Base-by-base conservation (phyloP, 73 alveolate species). In the Paramecium tetraurelia region DNA sequence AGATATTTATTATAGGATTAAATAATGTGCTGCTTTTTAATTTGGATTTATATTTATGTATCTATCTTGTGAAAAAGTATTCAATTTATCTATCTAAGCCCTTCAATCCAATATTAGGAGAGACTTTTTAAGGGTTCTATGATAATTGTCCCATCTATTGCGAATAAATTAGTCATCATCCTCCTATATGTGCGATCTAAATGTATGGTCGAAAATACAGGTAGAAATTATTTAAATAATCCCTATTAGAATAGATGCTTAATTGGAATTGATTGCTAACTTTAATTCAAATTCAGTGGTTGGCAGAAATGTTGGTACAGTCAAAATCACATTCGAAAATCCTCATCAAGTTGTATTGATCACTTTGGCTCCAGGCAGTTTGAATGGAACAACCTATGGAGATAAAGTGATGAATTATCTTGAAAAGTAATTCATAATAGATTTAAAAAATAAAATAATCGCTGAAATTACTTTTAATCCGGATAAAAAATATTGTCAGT, bases 71-170 rank as follows among this genome's bases (percentile, higher is more conserved):
- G 92, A 92, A 59, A 96, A 75, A 75, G 87, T 75, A 75, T 33
- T 14, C 5, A 36, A 36, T 14, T 33, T 29, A 3, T 31, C 11
- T 29, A 31, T 9, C 5, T 2, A 14, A 96, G 94, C 98, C 99
- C 2, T 96, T 96, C 93, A 96, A 95, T 85, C 99, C 99, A 14
- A 95, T 96, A 72, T 68, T 96, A 16, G 99, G 99, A 12, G 99
- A 96, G 83, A 96, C 99, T 31, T 96, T 48, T 92, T 92, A 96
- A 89, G 97, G 97, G 10, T 89, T 70, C 48, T 33, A 92, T 27
- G 99, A 97, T 31, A 77, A 76, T 29, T 58, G 90, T 53, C 96
- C 92, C 2, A 44, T 70, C 3, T 92, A 85, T 89, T 46, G 92
- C 69, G 96, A 92, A 63, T 84, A 92, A 68, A 85, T 85, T 36